These are phyloP conservation scores for Stagonosporopsis chrysanthemi DNA, from an alignment of 2,329 filamentous ascomycete species.

Conservation along the genomic window DNA sequence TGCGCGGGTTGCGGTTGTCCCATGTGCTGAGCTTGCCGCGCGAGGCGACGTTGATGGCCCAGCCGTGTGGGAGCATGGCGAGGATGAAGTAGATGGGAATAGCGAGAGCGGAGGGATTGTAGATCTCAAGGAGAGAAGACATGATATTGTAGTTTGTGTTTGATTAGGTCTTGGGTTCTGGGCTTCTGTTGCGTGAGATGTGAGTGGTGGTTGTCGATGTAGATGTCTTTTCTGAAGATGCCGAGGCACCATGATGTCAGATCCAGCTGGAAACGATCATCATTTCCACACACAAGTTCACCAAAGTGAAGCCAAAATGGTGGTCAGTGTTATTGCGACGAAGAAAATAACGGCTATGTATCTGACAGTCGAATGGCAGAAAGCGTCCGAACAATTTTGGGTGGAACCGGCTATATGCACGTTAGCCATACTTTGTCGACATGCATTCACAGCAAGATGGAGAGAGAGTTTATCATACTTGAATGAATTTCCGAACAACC, in stretches of 20 bases:
- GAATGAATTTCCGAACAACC: neutral
- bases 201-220: neutral
- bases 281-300: neutral
- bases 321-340: constrained; percentile 3
- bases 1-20: constrained; percentile 56
- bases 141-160: neutral
- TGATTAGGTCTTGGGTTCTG: neutral
- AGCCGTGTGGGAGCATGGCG: constrained; percentile 51
- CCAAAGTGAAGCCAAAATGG: constrained; percentile 1
- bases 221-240: neutral
- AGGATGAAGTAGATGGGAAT: constrained; percentile 56
- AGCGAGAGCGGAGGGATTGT: constrained; percentile 53
- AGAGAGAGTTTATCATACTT: neutral
- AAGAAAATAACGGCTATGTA: constrained; percentile 1
- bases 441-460: neutral
- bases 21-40: constrained; percentile 47
- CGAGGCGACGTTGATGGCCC: constrained; percentile 48
- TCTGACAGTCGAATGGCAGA: constrained; percentile 5
- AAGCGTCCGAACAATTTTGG: constrained; percentile 2
- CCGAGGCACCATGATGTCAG: constrained; percentile 27
- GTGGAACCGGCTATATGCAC: neutral
- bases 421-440: neutral
- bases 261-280: neutral
- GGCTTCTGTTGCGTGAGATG: neutral
- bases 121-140: constrained; percentile 26